These are phyloP conservation scores for Chytriomyces sp. DNA, from an alignment of 192 early-diverging fungal species.

Conservation along the genomic window DNA sequence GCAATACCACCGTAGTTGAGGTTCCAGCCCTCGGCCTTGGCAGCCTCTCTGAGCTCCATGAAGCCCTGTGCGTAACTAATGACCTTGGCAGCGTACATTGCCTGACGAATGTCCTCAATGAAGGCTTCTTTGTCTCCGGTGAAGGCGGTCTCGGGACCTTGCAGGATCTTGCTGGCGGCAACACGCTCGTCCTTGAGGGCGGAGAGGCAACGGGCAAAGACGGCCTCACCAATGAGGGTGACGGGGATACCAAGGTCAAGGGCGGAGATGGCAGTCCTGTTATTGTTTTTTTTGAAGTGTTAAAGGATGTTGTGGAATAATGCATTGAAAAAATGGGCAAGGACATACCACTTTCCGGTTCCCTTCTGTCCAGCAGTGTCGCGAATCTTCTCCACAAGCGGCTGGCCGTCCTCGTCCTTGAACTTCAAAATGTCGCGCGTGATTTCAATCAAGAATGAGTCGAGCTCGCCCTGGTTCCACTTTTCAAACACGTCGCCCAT, in stretches of 20 bases:
- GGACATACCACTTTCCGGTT: slow-evolving; percentile 28
- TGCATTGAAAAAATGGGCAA: slow-evolving; percentile 8
- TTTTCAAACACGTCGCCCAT: slow-evolving; percentile 84
- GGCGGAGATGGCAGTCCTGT: slow-evolving; percentile 96
- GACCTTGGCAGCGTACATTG: slow-evolving; percentile 97
- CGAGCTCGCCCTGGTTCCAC: slow-evolving; percentile 98
- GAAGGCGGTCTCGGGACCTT: slow-evolving; percentile 72
- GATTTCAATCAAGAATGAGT: slow-evolving; percentile 97
- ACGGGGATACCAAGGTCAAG: slow-evolving; percentile 96
- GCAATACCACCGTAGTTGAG: slow-evolving; percentile 98
- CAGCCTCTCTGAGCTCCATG: slow-evolving; percentile 97
- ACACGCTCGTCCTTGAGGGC: slow-evolving; percentile 95
- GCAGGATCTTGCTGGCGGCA: slow-evolving; percentile 82
- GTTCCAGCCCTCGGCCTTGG: slow-evolving; percentile 89
- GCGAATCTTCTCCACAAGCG: slow-evolving; percentile 91
- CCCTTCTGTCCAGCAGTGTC: slow-evolving; percentile 88
- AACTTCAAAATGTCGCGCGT: slow-evolving; percentile 90
- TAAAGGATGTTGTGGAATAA: neutral
- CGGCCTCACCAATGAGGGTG: slow-evolving; percentile 97
- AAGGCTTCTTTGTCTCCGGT: slow-evolving; percentile 88
- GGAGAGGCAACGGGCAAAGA: slow-evolving; percentile 95
- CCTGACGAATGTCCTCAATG: slow-evolving; percentile 86
- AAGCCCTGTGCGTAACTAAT: slow-evolving; percentile 99
- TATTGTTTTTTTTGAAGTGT: slow-evolving; percentile 12
- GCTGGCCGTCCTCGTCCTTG: slow-evolving; percentile 86